Evolutionary conservation across 169 alveolate genomes (phyloP), one percentile per base, ranked within the genome.

Genomic region (Plasmodium ovale): DNA sequence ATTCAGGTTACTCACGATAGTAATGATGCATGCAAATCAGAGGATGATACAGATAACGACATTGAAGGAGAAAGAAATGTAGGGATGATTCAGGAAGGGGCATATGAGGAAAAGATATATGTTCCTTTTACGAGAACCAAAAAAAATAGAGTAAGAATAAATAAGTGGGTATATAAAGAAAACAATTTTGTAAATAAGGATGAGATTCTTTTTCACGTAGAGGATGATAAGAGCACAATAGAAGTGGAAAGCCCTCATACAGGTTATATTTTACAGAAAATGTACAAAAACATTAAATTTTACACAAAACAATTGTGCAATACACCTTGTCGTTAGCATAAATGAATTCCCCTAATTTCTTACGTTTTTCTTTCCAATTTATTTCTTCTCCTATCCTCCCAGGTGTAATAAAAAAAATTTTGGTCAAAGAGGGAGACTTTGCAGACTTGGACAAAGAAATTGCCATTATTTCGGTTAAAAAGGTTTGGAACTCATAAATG

Each of bases 201-300:
- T 21, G 91, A 85, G 14, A 23, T 85, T 4, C 33, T 85, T 9
- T 54, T 85, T 29, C 56, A 85, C 53, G 72, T 85, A n/a, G 87
- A 85, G 31, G 87, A 85, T 60, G 91, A 85, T 25, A 85, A 85
- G 35, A 85, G 87, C 12, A 85, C 87, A 47, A 37, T 85, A 7
- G 91, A 85, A 39, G 85, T 85, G 64, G 87, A 85, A 31, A 85
- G 91, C 12, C 77, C 71, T 27, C 59, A 60, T 33, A 7, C 70
- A 35, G 91, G 91, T 85, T 23, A 68, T 9, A 25, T 6, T 10
- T 6, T 39, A 53, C 29, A 14, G 0, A 53, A 9, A 37, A 14
- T 1, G 9, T 16, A 0, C 12, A 42, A 47, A 47, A 47, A n/a
- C n/a, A n/a, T n/a, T n/a, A n/a, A n/a, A n/a, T n/a, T n/a, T n/a